Evolutionary conservation across 441 rosid species (phyloP), one percentile per base, ranked within the genome.

Genomic region (Aleurites moluccanus): DNA sequence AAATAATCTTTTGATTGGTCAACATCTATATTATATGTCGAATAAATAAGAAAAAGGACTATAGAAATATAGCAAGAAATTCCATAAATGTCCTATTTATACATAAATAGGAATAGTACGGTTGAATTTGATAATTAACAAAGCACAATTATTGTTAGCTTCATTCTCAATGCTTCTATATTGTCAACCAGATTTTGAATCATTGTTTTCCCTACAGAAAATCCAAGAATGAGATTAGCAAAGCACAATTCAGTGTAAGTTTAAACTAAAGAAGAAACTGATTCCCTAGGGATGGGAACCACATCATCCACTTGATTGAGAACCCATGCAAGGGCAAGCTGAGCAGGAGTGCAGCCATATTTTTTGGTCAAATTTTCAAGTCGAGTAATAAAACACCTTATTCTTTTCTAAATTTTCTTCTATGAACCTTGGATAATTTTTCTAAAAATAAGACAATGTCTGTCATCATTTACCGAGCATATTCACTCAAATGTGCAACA

Each of bases 271-370:
- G 7, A 11, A 75, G 50, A 69, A 59, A 49, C 50, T 47, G 13
- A 35, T 74, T 38, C 45, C 82, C 82, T 81, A 35, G 85, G 85
- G 56, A 80, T 82, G 4, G 83, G 82, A 40, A 65, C 77, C 5
- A 84, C 77, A 44, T 78, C 85, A 45, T 80, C 50, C 10, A 83
- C 83, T 67, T 78, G 85, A 49, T 71, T 73, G 16, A 80, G 87
- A 68, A 82, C 70, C 82, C 85, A 77, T 0, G 80, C 75, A 6
- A 83, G 83, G 2, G 84, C 82, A 11, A 85, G 80, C 66, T 85
- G 83, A 18, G 73, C 76, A 10, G 82, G 78, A 62, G 30, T 69
- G 75, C 88, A 85, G 20, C 64, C 66, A 45, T 75, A 68, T 28
- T 73, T 77, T 25, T 59, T 38, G 0, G 82, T 78, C 61, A 81